These are phyloP conservation scores for Cercospora nicotianae DNA, from an alignment of 2,329 filamentous ascomycete genomes.

Conservation along the genomic window DNA sequence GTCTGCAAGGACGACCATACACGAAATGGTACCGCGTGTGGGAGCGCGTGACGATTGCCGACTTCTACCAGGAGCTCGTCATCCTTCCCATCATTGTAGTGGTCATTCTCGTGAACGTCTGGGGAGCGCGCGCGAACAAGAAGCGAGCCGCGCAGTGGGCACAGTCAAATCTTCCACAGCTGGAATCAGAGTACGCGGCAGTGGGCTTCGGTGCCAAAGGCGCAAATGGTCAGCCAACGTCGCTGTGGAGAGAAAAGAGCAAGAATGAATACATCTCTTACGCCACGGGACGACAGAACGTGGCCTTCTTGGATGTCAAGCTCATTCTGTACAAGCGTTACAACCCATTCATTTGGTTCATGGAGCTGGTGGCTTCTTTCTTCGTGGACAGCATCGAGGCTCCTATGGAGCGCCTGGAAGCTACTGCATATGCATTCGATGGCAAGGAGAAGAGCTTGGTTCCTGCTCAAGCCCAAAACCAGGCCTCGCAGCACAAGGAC, in stretches of 20 bases:
- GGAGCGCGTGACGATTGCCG: conserved; percentile 78
- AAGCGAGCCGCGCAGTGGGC: conserved; percentile 80
- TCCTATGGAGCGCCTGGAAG: conserved; percentile 72
- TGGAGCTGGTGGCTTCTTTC: conserved; percentile 69
- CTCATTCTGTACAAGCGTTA: conserved; percentile 80
- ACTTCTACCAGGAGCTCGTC: conserved; percentile 85
- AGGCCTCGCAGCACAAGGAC: conserved; percentile 52
- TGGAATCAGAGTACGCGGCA: conserved; percentile 79
- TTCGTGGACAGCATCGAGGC: conserved; percentile 74
- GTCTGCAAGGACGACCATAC: conserved; percentile 61
- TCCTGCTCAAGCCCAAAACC: conserved; percentile 54
- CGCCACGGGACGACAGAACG: conserved; percentile 86
- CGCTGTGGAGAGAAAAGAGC: conserved; percentile 78
- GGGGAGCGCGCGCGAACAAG: conserved; percentile 78
- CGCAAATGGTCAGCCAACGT: conserved; percentile 44
- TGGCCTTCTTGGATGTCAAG: conserved; percentile 85
- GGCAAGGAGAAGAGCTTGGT: conserved; percentile 82
- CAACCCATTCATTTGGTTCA: conserved; percentile 69
- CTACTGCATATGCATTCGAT: conserved; percentile 83
- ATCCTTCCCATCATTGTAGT: conserved; percentile 74
- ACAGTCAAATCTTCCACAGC: conserved; percentile 66
- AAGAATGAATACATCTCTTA: conserved; percentile 85
- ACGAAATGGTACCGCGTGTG: conserved; percentile 97
- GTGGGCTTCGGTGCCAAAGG: conserved; percentile 72
- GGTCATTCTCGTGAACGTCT: conserved; percentile 74